Base-by-base conservation (phyloP, 2,329 filamentous ascomycete genomes). In the Trichoderma sp. region DNA sequence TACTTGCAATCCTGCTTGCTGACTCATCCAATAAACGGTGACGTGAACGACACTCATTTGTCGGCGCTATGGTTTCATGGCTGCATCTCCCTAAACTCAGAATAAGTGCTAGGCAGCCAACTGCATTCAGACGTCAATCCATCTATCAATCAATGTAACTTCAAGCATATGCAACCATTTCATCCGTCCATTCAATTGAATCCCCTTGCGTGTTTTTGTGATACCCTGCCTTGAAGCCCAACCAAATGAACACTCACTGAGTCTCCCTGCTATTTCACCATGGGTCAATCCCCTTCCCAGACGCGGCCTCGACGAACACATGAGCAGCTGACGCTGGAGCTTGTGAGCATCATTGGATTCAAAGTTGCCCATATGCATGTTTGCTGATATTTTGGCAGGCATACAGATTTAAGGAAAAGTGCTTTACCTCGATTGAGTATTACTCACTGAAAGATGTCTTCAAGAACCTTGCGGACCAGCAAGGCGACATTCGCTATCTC, bases 391-490 rank as follows among this genome's bases (percentile, higher is more conserved):
- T 23, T 26, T 65, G 6, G 61, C 58, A 91, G 89, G 88, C 88
- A 74, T 81, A 83, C 70, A 87, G 83, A 75, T 93, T 94, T 78
- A 91, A 89, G 70, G 86, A 89, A 72, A 91, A 90, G 77, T 92
- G 90, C 81, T 93, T 92, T 80, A 89, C 89, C 0, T 86, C 90
- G 1, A 84, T 94, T 70, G 92, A 94, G 80, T 83, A 93, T 34
- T 93, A 92, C 80, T 92, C 88, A 36, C 89, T 93, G 80, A 91
- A 90, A 76, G 89, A 92, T 78, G 91, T 93, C 77, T 94, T 94
- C 82, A 87, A 86, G 72, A 88, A 85, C 71, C 88, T 94, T 23
- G 90, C 92, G 74, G 91, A 93, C 75, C 81, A 86, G 17, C 85
- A 91, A 77, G 88, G 86, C 63, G 83, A 85, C 57, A 82, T 93